These are phyloP conservation scores for Cytospora piceicola DNA, from an alignment of 2,329 filamentous ascomycete species.

Conservation along the genomic window DNA sequence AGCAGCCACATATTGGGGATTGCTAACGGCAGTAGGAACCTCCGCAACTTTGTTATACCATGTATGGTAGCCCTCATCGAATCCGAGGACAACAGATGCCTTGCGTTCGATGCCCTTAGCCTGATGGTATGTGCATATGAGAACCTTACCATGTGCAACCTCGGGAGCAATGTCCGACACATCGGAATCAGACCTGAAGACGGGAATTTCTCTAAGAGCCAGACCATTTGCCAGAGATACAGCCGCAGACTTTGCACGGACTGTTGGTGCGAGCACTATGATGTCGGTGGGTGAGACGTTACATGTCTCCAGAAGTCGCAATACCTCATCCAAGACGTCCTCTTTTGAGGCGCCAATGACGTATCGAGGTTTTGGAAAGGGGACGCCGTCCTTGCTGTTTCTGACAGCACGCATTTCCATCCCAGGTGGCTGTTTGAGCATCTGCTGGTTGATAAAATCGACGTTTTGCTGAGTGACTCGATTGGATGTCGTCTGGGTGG, in stretches of 20 bases:
- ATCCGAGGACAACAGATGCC: slow-evolving; percentile 26
- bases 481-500: slow-evolving; percentile 26
- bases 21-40: slow-evolving; percentile 15
- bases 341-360: slow-evolving; percentile 25
- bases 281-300: slow-evolving; percentile 21
- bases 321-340: slow-evolving; percentile 19
- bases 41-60: slow-evolving; percentile 18
- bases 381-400: slow-evolving; percentile 1
- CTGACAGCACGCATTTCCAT: slow-evolving; percentile 26
- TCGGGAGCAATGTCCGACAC: slow-evolving; percentile 26
- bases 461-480: slow-evolving; percentile 26
- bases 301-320: slow-evolving; percentile 12
- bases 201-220: slow-evolving; percentile 20
- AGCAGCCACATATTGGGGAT: slow-evolving; percentile 27
- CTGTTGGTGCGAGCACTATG: slow-evolving; percentile 26
- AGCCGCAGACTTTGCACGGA: slow-evolving; percentile 18
- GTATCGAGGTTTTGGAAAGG: slow-evolving; percentile 24
- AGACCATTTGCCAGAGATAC: slow-evolving; percentile 23
- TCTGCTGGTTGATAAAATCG: slow-evolving; percentile 30
- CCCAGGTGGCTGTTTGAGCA: slow-evolving; percentile 25
- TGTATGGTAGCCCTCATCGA: slow-evolving; percentile 24
- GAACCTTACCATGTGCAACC: slow-evolving; percentile 24
- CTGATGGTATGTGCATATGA: slow-evolving; percentile 30
- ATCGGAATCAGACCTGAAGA: slow-evolving; percentile 29
- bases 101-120: slow-evolving; percentile 28